Conservation (phyloP, 108 stramenopile species). For the Skeletonema tropicum region DNA sequence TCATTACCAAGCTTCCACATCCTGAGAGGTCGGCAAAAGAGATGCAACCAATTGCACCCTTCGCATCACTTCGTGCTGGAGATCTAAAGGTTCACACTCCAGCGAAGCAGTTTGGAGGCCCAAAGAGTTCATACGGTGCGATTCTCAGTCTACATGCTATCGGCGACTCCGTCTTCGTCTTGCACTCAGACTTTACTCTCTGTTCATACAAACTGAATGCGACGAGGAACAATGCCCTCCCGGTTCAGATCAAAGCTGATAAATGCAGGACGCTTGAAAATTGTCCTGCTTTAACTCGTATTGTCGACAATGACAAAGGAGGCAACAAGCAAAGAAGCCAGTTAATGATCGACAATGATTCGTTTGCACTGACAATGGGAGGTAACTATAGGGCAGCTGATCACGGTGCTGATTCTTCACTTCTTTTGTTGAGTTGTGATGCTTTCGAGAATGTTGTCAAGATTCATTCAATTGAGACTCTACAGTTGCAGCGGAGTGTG, state of each 20-base stretch:
- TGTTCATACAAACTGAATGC: conserved; percentile 73
- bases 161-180: conserved; percentile 57
- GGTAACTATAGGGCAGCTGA: conserved; percentile 56
- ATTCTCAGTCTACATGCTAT: conserved; percentile 65
- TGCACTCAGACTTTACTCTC: conserved; percentile 75
- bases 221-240: conserved; percentile 31
- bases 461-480: conserved; percentile 67
- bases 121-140: conserved; percentile 38
- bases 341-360: conserved; percentile 52
- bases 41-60: conserved; percentile 62
- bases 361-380: conserved; percentile 73
- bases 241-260: conserved; percentile 60
- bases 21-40: conserved; percentile 57
- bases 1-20: conserved; percentile 73
- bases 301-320: conserved; percentile 18
- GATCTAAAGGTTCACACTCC: conserved; percentile 72
- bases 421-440: conserved; percentile 69
- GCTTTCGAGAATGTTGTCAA: conserved; percentile 79
- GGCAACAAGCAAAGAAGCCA: background rate
- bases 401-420: conserved; percentile 50
- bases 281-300: conserved; percentile 34
- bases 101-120: conserved; percentile 71
- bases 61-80: conserved; percentile 53
- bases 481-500: conserved; percentile 53
- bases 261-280: conserved; percentile 53